Conservation (phyloP, 2,329 filamentous ascomycete genomes). For the Periconia macrospinosa region DNA sequence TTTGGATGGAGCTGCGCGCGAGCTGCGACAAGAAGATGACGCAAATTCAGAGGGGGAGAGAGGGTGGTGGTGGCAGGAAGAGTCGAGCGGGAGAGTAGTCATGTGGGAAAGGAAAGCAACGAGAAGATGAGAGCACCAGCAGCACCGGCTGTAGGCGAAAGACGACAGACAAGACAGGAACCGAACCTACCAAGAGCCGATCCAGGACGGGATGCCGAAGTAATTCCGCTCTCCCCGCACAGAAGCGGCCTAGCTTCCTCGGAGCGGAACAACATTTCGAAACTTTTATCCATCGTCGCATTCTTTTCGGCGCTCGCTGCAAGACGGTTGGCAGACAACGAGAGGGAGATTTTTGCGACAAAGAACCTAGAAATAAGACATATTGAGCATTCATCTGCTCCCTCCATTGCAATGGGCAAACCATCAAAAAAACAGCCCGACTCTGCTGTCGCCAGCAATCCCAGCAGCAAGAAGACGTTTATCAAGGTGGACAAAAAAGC, state of each 20-base stretch:
- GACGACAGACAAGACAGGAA: neutral
- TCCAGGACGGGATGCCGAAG: neutral
- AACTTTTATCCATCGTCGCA: neutral
- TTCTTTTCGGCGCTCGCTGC: too few relatives aligned
- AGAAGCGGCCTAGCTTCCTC: neutral
- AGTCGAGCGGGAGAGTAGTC: constrained; percentile 1
- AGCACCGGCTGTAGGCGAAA: too few relatives aligned
- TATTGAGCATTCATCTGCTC: constrained; percentile 4
- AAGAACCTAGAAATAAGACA: neutral
- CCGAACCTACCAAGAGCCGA: neutral
- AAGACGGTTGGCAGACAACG: neutral
- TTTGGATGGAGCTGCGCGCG: constrained; percentile 10
- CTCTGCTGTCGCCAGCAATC: constrained; percentile 6
- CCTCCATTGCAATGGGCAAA: constrained; percentile 35
- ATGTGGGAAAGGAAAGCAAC: neutral
- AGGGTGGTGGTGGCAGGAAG: constrained; percentile 15
- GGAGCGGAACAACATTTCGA: neutral
- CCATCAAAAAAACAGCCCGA: constrained; percentile 29
- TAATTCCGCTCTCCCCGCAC: neutral
- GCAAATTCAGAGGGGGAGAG: neutral
- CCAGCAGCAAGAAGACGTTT: constrained; percentile 16
- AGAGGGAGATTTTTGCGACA: neutral
- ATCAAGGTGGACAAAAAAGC: constrained; percentile 35
- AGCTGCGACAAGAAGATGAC: neutral
- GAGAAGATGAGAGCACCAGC: neutral